These are phyloP conservation scores for Phialophora expanda DNA, from an alignment of 2,329 filamentous ascomycete species.

Conservation along the genomic window DNA sequence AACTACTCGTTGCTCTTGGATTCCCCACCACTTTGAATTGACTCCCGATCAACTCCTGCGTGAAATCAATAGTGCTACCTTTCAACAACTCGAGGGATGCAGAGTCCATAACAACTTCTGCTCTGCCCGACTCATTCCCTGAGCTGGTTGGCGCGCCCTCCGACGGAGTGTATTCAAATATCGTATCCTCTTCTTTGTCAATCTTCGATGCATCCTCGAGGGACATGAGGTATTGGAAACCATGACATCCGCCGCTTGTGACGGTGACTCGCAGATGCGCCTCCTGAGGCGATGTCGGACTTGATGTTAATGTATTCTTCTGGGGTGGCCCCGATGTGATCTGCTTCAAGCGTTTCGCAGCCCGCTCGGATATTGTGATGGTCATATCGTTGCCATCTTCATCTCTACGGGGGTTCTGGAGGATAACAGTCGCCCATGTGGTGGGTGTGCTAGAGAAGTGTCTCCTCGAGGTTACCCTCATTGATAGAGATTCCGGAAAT, in stretches of 20 bases:
- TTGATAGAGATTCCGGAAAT: neutral
- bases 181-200: slow-evolving; percentile 77
- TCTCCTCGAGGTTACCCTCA: slow-evolving; percentile 5
- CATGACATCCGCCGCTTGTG: slow-evolving; percentile 92
- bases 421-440: slow-evolving; percentile 50
- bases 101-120: slow-evolving; percentile 89
- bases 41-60: slow-evolving; percentile 89
- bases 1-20: slow-evolving; percentile 87
- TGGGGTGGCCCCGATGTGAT: slow-evolving; percentile 70
- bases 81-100: slow-evolving; percentile 85
- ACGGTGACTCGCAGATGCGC: slow-evolving; percentile 90
- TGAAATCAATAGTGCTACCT: slow-evolving; percentile 95
- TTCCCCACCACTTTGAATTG: slow-evolving; percentile 98
- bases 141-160: slow-evolving; percentile 43
- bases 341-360: slow-evolving; percentile 76
- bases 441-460: slow-evolving; percentile 46
- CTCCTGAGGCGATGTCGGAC: slow-evolving; percentile 51
- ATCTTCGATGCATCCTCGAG: slow-evolving; percentile 66
- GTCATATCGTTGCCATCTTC: slow-evolving; percentile 84
- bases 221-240: slow-evolving; percentile 96
- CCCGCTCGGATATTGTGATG: slow-evolving; percentile 82
- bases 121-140: slow-evolving; percentile 45
- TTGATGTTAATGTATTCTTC: slow-evolving; percentile 46
- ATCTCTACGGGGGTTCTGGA: slow-evolving; percentile 74
- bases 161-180: slow-evolving; percentile 70